Evolutionary conservation across 208 protist species (phyloP), one percentile per base, ranked within the genome.

Genomic region (Trypanosomatidae sp.): DNA sequence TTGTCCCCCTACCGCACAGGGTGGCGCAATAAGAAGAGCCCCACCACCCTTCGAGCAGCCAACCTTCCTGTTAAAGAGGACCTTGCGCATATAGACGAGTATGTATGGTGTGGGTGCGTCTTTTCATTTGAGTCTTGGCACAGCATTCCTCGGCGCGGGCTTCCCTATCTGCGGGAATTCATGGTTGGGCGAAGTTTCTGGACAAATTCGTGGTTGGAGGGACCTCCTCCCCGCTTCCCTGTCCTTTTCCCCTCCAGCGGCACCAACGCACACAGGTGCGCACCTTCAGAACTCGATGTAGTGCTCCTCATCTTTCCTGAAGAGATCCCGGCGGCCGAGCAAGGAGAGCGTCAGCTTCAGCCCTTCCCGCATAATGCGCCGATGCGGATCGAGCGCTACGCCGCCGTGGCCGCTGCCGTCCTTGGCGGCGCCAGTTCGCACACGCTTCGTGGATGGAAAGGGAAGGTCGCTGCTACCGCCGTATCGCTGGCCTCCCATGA

Each of bases 281-380:
- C 28, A 39, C 4, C 12, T 12, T 88, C 62, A 95, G 66, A 93
- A 95, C 25, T 89, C 77, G n/a, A 96, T 74, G 74, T 90, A 93
- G 49, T 86, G 85, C 72, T 92, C 87, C 15, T 80, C 77, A 39
- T 76, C 79, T 25, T 72, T 62, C 33, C 84, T 74, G 76, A 94
- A 91, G 0, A 87, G 87, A 56, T 84, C 80, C 3, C 82, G 81
- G 17, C 91, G 85, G 17, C 89, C 91, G 2, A 96, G 80, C 67
- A 96, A 60, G 3, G 72, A 76, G 64, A 96, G 77, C 52, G 86
- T 76, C 30, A 87, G 72, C 47, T 71, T 69, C 53, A 94, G 86
- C 30, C 89, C 91, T 53, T 87, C 84, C 28, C 77, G 84, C 66
- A 90, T 75, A 13, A 89, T 83, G 28, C 81, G 74, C 1, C 74